Percentiles rank a stretch among this genome's conserved stretches.
Evolutionary conservation across 2,329 filamentous ascomycete genomes (phyloP).

Genomic region (Thermothelomyces thermophilus): DNA sequence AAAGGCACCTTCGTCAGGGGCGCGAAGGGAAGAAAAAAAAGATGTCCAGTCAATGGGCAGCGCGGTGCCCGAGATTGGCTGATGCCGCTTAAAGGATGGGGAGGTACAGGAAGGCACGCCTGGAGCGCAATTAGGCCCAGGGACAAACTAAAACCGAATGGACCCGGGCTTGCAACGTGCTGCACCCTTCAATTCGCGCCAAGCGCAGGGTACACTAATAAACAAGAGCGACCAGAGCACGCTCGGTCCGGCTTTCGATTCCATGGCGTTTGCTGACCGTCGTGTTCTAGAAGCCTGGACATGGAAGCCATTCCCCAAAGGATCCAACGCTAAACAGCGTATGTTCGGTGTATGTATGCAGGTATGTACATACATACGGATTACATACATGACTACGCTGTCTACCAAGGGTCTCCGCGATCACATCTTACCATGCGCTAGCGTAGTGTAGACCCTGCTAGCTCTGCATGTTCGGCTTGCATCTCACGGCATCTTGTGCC

Average conservation of each 20-base stretch:
- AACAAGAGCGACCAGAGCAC: not conserved
- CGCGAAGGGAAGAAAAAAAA: slow-evolving; percentile 20
- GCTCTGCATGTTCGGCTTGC: not conserved
- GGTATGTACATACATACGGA: no score
- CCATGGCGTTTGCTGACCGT: not conserved
- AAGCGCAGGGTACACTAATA: slow-evolving; percentile 5
- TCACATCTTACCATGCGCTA: slow-evolving; percentile 1
- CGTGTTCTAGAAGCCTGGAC: not conserved
- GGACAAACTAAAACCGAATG: slow-evolving; percentile 16
- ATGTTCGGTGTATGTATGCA: not conserved
- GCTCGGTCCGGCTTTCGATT: not conserved
- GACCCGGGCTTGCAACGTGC: slow-evolving; percentile 4
- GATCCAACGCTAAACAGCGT: not conserved
- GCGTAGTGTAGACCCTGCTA: not conserved
- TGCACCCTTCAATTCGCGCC: slow-evolving; percentile 6
- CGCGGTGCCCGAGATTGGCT: slow-evolving; percentile 20
- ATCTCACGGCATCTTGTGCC: not conserved
- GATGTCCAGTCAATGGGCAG: slow-evolving; percentile 10
- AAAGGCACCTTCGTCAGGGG: slow-evolving; percentile 15
- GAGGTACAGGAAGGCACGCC: not conserved
- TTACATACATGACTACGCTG: no score
- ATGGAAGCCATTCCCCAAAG: not conserved
- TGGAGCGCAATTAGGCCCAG: slow-evolving; percentile 12
- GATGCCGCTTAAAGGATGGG: slow-evolving; percentile 10
- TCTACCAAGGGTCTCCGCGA: not conserved